These are phyloP conservation scores for Luvunga scandens DNA, from an alignment of 345 rosid species.

Conservation along the genomic window DNA sequence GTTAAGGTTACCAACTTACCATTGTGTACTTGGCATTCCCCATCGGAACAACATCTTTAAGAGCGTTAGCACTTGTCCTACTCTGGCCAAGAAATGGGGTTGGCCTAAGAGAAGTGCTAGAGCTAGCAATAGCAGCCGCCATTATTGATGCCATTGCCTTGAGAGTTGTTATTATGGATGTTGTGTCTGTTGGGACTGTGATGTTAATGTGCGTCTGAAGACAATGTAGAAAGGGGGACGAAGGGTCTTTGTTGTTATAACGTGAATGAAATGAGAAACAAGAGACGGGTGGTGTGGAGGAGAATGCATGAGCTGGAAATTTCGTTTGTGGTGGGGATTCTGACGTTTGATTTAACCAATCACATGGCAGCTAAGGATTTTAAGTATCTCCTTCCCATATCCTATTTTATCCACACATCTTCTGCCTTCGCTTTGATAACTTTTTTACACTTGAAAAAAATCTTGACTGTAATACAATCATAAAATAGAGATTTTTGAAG, in stretches of 20 bases:
- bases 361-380: slow-evolving; percentile 56
- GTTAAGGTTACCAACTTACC: slow-evolving; percentile 30
- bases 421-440: slow-evolving; percentile 10
- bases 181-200: background rate
- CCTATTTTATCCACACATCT: slow-evolving; percentile 61
- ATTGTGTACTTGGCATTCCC: slow-evolving; percentile 69
- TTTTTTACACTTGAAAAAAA: background rate
- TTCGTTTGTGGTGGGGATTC: slow-evolving; percentile 39
- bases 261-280: slow-evolving; percentile 22
- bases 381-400: slow-evolving; percentile 51
- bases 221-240: slow-evolving; percentile 15
- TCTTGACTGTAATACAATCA: background rate
- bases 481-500: background rate
- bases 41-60: slow-evolving; percentile 64
- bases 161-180: background rate
- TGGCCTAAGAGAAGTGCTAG: slow-evolving; percentile 63
- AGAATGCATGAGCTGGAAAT: slow-evolving; percentile 14
- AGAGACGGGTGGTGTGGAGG: slow-evolving; percentile 25
- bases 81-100: slow-evolving; percentile 73
- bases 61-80: slow-evolving; percentile 55
- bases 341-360: slow-evolving; percentile 50
- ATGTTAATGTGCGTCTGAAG: background rate
- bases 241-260: slow-evolving; percentile 8
- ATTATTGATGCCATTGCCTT: slow-evolving; percentile 50
- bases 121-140: slow-evolving; percentile 46